Percentiles rank a stretch among this genome's conserved stretches.
Conservation (phyloP, 2,329 filamentous ascomycete species). For the Aspergillus viridinutans region DNA sequence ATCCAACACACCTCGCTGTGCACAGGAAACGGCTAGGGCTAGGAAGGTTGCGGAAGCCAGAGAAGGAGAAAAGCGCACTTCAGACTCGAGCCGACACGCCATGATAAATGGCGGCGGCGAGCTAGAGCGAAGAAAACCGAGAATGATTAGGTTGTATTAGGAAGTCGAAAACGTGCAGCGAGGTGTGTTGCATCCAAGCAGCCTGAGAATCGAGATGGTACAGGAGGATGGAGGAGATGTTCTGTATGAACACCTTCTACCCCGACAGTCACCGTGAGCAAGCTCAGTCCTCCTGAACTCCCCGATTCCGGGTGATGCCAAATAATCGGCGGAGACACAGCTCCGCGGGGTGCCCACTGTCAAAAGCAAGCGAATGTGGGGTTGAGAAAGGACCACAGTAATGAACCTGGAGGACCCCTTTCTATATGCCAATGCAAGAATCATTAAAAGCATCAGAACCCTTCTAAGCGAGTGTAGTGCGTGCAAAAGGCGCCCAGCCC, state of each 20-base stretch:
- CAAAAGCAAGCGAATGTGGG: constrained; percentile 3
- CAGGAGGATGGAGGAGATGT: background rate
- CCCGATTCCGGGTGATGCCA: constrained; percentile 4
- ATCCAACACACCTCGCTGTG: background rate
- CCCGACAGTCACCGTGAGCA: background rate
- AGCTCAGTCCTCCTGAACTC: background rate
- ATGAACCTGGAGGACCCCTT: constrained; percentile 1
- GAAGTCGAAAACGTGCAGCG: background rate
- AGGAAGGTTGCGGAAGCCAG: background rate
- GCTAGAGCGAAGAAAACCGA: background rate
- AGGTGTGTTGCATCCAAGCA: background rate
- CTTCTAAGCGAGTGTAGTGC: constrained; percentile 36
- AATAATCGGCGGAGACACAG: background rate
- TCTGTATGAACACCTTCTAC: background rate
- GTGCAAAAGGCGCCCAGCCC: constrained; percentile 27
- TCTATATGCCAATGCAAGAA: constrained; percentile 35
- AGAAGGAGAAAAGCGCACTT: background rate
- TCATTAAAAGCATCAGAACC: constrained; percentile 25
- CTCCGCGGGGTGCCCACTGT: background rate
- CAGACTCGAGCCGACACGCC: background rate
- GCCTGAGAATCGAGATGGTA: background rate
- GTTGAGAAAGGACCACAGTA: constrained; percentile 5
- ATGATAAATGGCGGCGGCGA: background rate
- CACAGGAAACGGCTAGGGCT: background rate
- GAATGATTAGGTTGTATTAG: background rate